Evolutionary conservation across 805 yeast species (phyloP).

Genomic region (Wickerhamomyces chambardii): DNA sequence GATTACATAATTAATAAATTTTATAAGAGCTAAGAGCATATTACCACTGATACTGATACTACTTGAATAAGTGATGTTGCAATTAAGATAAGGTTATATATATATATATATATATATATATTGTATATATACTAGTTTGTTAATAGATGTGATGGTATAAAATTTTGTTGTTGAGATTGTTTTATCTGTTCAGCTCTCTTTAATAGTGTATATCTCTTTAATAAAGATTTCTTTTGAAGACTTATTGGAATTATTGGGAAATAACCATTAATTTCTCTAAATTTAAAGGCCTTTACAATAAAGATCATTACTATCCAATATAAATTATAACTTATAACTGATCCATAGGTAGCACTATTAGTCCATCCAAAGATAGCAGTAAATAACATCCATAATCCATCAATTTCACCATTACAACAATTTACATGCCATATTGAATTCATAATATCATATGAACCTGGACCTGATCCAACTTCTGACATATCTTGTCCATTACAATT

Average conservation of each 20-base stretch:
- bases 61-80: too few relatives aligned
- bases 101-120: too few relatives aligned
- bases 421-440: constrained; percentile 89
- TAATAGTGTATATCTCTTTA: constrained; percentile 21
- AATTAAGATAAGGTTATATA: too few relatives aligned
- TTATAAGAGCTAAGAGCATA: too few relatives aligned
- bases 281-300: constrained; percentile 34
- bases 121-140: too few relatives aligned
- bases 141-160: constrained; percentile 1
- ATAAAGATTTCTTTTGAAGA: constrained; percentile 49
- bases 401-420: constrained; percentile 90
- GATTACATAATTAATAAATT: too few relatives aligned
- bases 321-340: constrained; percentile 60
- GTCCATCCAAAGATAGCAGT: constrained; percentile 94
- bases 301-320: constrained; percentile 54
- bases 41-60: too few relatives aligned
- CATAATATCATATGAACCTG: constrained; percentile 81
- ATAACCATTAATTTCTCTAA: constrained; percentile 50
- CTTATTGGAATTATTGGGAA: constrained; percentile 52
- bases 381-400: constrained; percentile 86
- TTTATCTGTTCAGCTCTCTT: constrained; percentile 5
- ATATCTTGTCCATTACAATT: constrained; percentile 77
- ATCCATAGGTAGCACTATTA: constrained; percentile 86
- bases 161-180: constrained; percentile 1
- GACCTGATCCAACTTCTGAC: constrained; percentile 85